A percentile compares a stretch with the other conserved stretches of the same genome.
phyloP scores from a whole-genome alignment of 164 flowering plant genomes.

The Warburgia ugandensis region DNA sequence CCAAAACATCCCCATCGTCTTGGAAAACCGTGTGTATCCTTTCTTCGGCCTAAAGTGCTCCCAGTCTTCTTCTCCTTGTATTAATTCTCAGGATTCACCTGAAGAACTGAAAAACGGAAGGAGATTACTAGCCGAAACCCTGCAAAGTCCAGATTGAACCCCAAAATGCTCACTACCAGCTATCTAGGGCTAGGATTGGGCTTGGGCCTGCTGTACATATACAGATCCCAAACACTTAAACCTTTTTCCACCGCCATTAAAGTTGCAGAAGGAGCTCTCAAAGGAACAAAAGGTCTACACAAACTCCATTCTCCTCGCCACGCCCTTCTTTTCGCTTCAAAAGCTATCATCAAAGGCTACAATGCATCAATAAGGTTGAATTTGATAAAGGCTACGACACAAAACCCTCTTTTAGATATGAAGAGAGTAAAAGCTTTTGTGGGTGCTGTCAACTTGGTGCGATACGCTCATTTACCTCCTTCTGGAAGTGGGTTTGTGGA shows the following conservation, averaged over 20 bases:
- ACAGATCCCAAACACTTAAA: conserved; percentile 4
- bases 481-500: conserved; percentile 6
- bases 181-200: conserved; percentile 11
- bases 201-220: conserved; percentile 1
- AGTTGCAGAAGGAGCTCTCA: conserved; percentile 9
- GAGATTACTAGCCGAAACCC: no score
- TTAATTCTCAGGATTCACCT: no score
- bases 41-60: no score
- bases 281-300: conserved; percentile 8
- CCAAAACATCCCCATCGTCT: no score
- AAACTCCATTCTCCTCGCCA: conserved; percentile 5
- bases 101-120: no score
- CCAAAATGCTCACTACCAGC: conserved; percentile 1
- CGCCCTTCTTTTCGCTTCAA: conserved; percentile 3
- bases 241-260: conserved; percentile 12
- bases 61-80: no score
- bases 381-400: not conserved
- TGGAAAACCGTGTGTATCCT: no score
- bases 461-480: conserved; percentile 6
- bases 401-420: not conserved
- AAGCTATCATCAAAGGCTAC: conserved; percentile 8
- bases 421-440: conserved; percentile 6
- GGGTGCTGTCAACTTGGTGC: conserved; percentile 8
- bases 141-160: no score
- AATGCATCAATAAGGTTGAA: conserved; percentile 5